Conservation (phyloP, 2,329 filamentous ascomycete species). For the Drechslerella dactyloides region DNA sequence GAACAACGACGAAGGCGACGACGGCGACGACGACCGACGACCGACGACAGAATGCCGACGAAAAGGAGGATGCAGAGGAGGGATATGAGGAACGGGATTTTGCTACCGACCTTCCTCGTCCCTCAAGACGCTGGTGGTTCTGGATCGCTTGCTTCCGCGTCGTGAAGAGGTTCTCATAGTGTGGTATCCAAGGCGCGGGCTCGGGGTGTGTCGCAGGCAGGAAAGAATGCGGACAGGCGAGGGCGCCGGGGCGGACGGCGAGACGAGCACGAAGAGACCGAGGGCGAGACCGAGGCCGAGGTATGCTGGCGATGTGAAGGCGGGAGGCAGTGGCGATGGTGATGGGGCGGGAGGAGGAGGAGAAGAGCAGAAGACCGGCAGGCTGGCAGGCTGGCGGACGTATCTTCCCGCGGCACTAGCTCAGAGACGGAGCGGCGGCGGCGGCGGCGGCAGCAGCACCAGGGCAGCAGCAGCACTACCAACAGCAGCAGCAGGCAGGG, state of each 20-base stretch:
- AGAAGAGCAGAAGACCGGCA: not conserved
- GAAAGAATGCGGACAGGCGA: slow-evolving; percentile 24
- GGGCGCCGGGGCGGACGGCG: slow-evolving; percentile 24
- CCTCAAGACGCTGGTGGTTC: slow-evolving; percentile 49
- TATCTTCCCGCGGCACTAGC: slow-evolving; percentile 41
- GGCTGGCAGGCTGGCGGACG: slow-evolving; percentile 1
- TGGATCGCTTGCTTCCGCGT: slow-evolving; percentile 43
- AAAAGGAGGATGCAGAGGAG: slow-evolving; percentile 2
- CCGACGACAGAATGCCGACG: no score
- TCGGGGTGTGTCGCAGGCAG: slow-evolving; percentile 28
- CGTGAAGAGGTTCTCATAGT: slow-evolving; percentile 48
- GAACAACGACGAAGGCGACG: slow-evolving; percentile 15
- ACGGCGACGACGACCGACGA: slow-evolving; percentile 29
- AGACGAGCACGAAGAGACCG: slow-evolving; percentile 6
- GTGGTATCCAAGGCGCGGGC: slow-evolving; percentile 40
- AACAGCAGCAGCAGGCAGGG: slow-evolving; percentile 10
- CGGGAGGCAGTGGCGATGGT: no score
- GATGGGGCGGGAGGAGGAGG: not conserved
- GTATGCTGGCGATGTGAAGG: not conserved
- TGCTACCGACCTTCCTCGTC: slow-evolving; percentile 50
- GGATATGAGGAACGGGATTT: slow-evolving; percentile 40
- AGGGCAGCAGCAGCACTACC: no score
- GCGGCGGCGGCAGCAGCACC: no score
- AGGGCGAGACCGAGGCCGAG: not conserved
- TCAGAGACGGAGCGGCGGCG: slow-evolving; percentile 26